Conservation (phyloP, 1,284 basidiomycete species). For the Puccinia triticina region DNA sequence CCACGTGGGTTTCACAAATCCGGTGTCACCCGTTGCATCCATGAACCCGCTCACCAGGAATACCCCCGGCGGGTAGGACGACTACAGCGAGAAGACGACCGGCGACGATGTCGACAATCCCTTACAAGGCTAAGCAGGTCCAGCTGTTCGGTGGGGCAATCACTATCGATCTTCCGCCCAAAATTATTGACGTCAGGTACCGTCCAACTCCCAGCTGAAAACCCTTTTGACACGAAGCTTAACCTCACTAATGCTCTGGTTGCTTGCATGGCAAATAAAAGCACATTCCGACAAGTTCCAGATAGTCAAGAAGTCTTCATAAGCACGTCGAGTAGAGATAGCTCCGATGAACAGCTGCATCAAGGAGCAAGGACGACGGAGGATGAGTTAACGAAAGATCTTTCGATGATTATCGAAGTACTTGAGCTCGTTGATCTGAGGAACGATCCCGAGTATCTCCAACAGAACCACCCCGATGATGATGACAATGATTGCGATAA, state of each 20-base stretch:
- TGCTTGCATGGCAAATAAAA: conserved; percentile 60
- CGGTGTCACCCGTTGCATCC: too few species aligned
- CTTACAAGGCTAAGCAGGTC: conserved; percentile 42
- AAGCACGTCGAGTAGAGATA: conserved; percentile 67
- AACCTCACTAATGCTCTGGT: background rate
- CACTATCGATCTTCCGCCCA: conserved; percentile 66
- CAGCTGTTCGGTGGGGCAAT: conserved; percentile 74
- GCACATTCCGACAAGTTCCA: conserved; percentile 88
- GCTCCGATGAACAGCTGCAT: too few species aligned
- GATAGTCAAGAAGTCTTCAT: conserved; percentile 95
- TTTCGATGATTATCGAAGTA: conserved; percentile 84
- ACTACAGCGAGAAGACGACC: too few species aligned
- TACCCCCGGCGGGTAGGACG: too few species aligned
- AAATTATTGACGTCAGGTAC: conserved; percentile 83
- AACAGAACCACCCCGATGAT: conserved; percentile 62
- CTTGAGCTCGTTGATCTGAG: conserved; percentile 70
- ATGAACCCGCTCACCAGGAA: too few species aligned
- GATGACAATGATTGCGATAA: conserved; percentile 57
- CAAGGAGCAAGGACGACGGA: background rate
- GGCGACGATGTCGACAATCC: background rate
- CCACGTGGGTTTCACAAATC: too few species aligned
- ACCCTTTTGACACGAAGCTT: background rate
- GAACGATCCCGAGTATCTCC: conserved; percentile 61
- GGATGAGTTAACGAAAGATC: conserved; percentile 52
- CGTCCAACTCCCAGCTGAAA: conserved; percentile 59